Base-by-base conservation (phyloP, 805 yeast genomes). In the Lipomyces sp. region DNA sequence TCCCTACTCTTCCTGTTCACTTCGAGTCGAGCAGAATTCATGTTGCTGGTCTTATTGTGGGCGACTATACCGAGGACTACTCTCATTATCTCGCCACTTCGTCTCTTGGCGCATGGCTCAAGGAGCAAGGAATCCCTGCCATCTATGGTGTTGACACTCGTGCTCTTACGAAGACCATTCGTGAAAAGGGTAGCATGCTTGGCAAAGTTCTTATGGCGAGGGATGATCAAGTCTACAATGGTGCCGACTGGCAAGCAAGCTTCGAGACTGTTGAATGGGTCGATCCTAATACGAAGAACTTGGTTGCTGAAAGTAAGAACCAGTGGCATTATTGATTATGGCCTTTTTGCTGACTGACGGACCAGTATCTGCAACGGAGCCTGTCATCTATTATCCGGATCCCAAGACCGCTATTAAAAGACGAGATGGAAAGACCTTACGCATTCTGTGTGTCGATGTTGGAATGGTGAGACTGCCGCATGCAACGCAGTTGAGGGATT, bases 101-200 rank as follows among this genome's bases (percentile, higher is more conserved):
- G 21, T 88, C 96, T 32, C 78, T 93, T 59, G 95, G 95, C 55
- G 78, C 80, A 64, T 93, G 99, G 99, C 80, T 93, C 65, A 83
- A 88, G 70, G 84, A 82, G 64, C 84, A 91, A 72, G 86, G 86
- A 59, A 77, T 93, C 62, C 99, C 99, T 47, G 98, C 98, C 59
- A 80, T 93, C 53, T 93, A 91, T 65, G 99, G 97, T 74, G 91
- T 93, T 56, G 99, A 93, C 72, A 93, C 98, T 58, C 85, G 99
- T 76, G 79, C 88, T 47, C 77, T 93, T 66, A 93, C 99, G 63
- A 90, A 93, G 74, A 83, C 82, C 69, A 83, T 93, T 68, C 86
- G 98, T 75, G 84, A 84, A 63, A 78, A 80, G 55, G 99, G 99
- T 70, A 85, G 95, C 39, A 88, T 95, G 67, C 76, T 93, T 59